A percentile compares a stretch with the other conserved stretches of the same genome.
These are phyloP conservation scores for Adansonia digitata DNA, from an alignment of 345 rosid species.

Conservation along the genomic window DNA sequence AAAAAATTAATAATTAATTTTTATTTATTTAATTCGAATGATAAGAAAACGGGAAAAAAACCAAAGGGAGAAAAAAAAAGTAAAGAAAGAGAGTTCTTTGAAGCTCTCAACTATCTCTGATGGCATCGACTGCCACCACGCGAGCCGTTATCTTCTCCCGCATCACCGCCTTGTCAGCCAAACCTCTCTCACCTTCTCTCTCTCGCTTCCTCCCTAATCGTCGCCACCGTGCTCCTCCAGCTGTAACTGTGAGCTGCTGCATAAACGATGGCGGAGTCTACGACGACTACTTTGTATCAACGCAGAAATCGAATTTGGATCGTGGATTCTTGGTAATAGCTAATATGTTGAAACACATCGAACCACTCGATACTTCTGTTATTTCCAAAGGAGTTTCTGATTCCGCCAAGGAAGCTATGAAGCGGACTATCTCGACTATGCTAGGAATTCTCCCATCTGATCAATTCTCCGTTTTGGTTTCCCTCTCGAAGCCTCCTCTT, in stretches of 20 bases:
- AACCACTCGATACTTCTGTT: conserved; percentile 71
- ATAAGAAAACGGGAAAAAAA: neutral
- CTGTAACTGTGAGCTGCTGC: conserved; percentile 40
- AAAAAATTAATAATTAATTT: no score
- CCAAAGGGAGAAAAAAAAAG: neutral
- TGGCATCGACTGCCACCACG: conserved; percentile 56
- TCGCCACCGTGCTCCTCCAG: conserved; percentile 21
- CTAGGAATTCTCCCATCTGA: conserved; percentile 88
- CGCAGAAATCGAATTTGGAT: conserved; percentile 62
- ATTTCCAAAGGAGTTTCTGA: conserved; percentile 80
- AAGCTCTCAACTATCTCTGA: conserved; percentile 18
- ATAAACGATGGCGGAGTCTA: conserved; percentile 63
- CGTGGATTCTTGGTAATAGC: conserved; percentile 75
- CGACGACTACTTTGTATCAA: conserved; percentile 73
- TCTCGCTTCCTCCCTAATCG: conserved; percentile 17
- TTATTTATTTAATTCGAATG: no score
- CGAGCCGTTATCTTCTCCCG: conserved; percentile 50
- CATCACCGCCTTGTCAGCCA: conserved; percentile 28
- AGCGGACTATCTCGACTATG: conserved; percentile 86
- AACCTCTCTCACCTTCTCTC: conserved; percentile 17
- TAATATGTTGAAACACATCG: conserved; percentile 63
- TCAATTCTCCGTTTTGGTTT: conserved; percentile 59
- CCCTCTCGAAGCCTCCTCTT: conserved; percentile 55
- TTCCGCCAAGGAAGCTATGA: conserved; percentile 86
- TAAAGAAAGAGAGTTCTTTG: neutral